Evolutionary conservation across 2,329 filamentous ascomycete species (phyloP).

Genomic region (Graphiopsis chlorocephala): DNA sequence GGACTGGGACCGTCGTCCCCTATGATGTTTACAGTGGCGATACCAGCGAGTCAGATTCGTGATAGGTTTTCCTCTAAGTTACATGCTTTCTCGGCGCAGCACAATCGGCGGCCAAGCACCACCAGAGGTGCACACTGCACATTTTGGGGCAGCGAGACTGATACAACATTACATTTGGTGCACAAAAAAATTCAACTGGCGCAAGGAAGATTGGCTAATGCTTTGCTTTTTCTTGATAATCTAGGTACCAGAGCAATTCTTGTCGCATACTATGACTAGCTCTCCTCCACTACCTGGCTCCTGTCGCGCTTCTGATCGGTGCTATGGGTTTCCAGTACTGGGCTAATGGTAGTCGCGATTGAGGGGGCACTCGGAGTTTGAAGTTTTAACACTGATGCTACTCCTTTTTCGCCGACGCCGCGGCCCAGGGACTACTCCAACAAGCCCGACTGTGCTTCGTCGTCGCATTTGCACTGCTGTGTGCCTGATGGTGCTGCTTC

Average conservation of each 20-base stretch:
- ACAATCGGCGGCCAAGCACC: background rate
- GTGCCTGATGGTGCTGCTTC: background rate
- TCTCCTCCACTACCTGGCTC: conserved; percentile 29
- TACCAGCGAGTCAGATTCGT: conserved; percentile 13
- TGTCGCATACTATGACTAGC: conserved; percentile 43
- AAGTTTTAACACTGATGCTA: background rate
- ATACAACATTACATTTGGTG: background rate
- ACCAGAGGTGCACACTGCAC: background rate
- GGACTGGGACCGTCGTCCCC: background rate
- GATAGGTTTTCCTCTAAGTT: background rate
- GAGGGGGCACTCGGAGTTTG: background rate
- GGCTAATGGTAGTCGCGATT: background rate
- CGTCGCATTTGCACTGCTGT: background rate
- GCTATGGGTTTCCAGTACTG: conserved; percentile 27
- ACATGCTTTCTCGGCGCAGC: background rate
- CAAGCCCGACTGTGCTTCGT: background rate
- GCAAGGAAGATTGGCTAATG: conserved; percentile 3
- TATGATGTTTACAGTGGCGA: conserved; percentile 13
- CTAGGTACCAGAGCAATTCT: conserved; percentile 40
- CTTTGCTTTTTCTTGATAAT: conserved; percentile 4
- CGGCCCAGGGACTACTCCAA: background rate
- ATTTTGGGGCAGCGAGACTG: background rate
- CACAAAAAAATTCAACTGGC: background rate
- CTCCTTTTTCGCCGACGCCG: background rate
- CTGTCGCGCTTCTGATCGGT: conserved; percentile 29